These are phyloP conservation scores for Fusarium scirpi DNA, from an alignment of 2,329 filamentous ascomycete species.

Conservation along the genomic window DNA sequence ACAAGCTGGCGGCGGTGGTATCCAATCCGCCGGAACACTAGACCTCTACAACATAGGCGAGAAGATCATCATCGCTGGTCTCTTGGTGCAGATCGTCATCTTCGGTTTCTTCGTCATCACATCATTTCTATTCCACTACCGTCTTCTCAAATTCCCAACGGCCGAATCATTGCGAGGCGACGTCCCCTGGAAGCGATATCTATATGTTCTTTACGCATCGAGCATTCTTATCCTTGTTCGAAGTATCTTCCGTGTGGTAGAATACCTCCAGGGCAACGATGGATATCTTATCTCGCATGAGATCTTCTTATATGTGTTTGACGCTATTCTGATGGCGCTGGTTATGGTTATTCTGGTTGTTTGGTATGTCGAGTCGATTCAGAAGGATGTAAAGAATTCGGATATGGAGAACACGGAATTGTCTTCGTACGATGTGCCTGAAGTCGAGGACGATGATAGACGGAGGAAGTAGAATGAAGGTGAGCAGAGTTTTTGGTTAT, in stretches of 20 bases:
- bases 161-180: background rate
- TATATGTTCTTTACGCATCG: conserved; percentile 16
- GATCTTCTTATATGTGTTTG: conserved; percentile 10
- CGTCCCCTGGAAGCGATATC: conserved; percentile 3
- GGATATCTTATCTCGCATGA: conserved; percentile 19
- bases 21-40: conserved; percentile 7
- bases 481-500: too few relatives aligned
- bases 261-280: conserved; percentile 5
- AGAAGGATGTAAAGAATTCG: background rate
- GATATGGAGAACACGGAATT: conserved; percentile 1
- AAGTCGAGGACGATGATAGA: background rate
- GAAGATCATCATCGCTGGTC: conserved; percentile 14
- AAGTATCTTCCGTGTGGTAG: conserved; percentile 17
- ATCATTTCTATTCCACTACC: conserved; percentile 9
- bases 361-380: conserved; percentile 16
- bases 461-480: background rate
- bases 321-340: conserved; percentile 13
- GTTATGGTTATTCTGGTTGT: conserved; percentile 7
- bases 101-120: conserved; percentile 22
- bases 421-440: background rate
- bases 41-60: conserved; percentile 6
- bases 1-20: conserved; percentile 10
- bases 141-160: background rate
- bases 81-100: conserved; percentile 4
- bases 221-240: conserved; percentile 15